Base-by-base conservation (phyloP, 768 basidiomycete species). In the Collybia sp. region DNA sequence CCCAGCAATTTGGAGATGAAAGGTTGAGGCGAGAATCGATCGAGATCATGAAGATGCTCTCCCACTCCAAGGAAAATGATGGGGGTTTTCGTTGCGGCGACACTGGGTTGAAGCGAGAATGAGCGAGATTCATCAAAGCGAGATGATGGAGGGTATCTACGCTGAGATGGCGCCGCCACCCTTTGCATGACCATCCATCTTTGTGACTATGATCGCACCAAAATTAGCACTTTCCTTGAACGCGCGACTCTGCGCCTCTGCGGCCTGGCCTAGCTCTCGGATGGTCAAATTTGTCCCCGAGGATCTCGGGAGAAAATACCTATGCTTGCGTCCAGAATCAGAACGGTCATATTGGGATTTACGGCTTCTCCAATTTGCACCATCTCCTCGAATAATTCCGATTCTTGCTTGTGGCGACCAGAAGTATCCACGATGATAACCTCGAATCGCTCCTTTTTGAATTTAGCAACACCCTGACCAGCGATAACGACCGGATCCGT, bases 111-210 rank as follows among this genome's bases (percentile, higher is more conserved):
- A 43, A 48, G 19, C 37, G 45, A 52, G 31, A 45, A 46, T 52
- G 42, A 53, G 46, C 25, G 32, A 30, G 20, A 9, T 31, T 46
- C 16, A 25, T 12, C 12, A 31, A 16, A 31, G 30, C 35, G 20
- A 5, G 15, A 30, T 32, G 42, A 25, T n/a, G n/a, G n/a, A 45
- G 36, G 37, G 30, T 39, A 76, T 93, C 49, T 68, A 97, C 95
- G 95, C 95, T 38, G 96, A 99, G 49, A 99, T 98, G 25, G 96
- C 96, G 17, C 96, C 96, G 64, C 96, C 96, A 46, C 96, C 96
- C 63, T 96, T 98, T 1, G 96, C 96, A 58, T 99, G 96, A 3
- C 96, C 96, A 56, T 99, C 96, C 84, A 99, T 92, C 69, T 99
- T 99, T 10, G 96, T 99, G 12, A 99, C 96, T 49, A 99, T 96